A percentile compares a stretch with the other conserved stretches of the same genome.
Conservation (phyloP, 441 rosid species). For the Viola pubescens region DNA sequence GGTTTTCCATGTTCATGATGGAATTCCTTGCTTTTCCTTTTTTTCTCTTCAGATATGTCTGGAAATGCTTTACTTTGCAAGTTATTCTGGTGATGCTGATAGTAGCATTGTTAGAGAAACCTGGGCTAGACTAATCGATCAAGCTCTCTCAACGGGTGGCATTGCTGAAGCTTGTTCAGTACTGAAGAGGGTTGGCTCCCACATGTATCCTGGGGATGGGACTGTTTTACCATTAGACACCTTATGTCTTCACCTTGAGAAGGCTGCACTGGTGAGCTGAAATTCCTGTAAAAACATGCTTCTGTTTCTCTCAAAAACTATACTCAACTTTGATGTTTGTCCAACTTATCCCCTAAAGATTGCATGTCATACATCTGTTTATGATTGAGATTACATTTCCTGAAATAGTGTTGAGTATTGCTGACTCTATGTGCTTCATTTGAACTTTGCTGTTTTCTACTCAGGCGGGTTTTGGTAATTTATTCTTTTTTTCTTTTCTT, state of each 20-base stretch:
- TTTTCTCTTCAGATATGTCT: slow-evolving; percentile 56
- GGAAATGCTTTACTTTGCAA: slow-evolving; percentile 93
- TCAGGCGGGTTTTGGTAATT: background rate
- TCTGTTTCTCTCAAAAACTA: background rate
- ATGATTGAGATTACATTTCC: background rate
- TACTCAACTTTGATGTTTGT: background rate
- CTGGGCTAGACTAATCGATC: slow-evolving; percentile 89
- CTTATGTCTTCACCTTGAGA: slow-evolving; percentile 91
- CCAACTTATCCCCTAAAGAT: background rate
- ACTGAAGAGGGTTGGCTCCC: slow-evolving; percentile 80
- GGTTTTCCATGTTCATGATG: background rate
- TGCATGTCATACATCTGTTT: background rate
- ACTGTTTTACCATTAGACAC: slow-evolving; percentile 76
- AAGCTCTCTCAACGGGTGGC: slow-evolving; percentile 84
- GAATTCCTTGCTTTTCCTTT: slow-evolving; percentile 13
- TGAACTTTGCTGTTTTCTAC: background rate
- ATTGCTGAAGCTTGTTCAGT: slow-evolving; percentile 90
- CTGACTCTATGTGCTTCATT: background rate
- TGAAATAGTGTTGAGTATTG: background rate
- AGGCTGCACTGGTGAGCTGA: slow-evolving; percentile 67
- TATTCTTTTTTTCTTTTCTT: background rate
- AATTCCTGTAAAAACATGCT: background rate
- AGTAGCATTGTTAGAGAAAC: slow-evolving; percentile 89
- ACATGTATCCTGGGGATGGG: slow-evolving; percentile 87
- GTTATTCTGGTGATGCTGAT: slow-evolving; percentile 83